Conservation (phyloP, 1,284 basidiomycete species). For the Cutaneotrichosporon mucoides region DNA sequence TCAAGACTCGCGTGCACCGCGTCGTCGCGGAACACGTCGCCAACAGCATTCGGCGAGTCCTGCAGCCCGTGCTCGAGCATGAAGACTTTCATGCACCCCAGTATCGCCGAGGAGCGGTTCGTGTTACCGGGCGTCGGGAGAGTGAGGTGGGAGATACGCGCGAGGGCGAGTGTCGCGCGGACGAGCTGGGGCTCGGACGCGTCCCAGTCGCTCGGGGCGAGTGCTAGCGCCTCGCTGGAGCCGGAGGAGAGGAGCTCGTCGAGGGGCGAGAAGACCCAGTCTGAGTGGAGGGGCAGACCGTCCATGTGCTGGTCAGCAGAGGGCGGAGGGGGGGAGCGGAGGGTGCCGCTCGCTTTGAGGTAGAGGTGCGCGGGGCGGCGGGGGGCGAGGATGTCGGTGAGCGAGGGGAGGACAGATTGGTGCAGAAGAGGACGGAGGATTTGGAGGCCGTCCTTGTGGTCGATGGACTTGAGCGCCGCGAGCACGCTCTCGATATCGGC, state of each 20-base stretch:
- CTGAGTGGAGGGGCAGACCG: conserved; percentile 63
- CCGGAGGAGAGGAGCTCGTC: conserved; percentile 78
- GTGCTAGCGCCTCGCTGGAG: conserved; percentile 65
- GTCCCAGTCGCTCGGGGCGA: conserved; percentile 68
- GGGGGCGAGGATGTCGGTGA: conserved; percentile 43
- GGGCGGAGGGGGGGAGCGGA: conserved; percentile 35
- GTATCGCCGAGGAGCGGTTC: conserved; percentile 49
- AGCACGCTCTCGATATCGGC: too few species aligned
- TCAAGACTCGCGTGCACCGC: conserved; percentile 60
- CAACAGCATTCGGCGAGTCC: conserved; percentile 50
- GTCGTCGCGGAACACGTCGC: conserved; percentile 52
- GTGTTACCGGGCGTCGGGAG: background rate
- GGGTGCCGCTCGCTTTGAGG: conserved; percentile 47
- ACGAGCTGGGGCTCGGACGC: conserved; percentile 75
- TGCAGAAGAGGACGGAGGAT: conserved; percentile 50
- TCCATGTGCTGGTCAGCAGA: conserved; percentile 6
- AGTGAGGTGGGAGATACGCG: conserved; percentile 20
- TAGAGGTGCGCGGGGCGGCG: conserved; percentile 38
- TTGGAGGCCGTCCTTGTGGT: conserved; percentile 37
- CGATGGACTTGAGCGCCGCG: conserved; percentile 11
- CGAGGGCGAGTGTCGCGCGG: conserved; percentile 61
- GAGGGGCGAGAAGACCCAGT: conserved; percentile 71
- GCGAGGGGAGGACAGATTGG: conserved; percentile 42
- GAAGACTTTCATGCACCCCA: conserved; percentile 86
- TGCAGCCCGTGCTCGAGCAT: conserved; percentile 74